Conservation (phyloP, 345 rosid species). For the Lenwebbia sp. region DNA sequence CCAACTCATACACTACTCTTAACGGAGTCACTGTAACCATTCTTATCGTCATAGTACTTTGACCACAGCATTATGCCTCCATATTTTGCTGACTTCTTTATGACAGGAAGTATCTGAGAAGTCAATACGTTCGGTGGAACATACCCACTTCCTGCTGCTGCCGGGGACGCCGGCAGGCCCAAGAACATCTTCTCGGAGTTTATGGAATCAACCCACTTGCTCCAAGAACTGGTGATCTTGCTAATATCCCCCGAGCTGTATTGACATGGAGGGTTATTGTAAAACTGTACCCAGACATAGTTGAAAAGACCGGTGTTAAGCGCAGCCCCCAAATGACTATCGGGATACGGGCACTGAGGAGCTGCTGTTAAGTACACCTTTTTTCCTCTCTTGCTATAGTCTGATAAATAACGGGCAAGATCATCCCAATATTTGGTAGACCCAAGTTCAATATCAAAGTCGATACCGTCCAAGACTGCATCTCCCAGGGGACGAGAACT, state of each 20-base stretch:
- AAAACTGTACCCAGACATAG: slow-evolving; percentile 49
- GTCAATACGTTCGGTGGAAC: slow-evolving; percentile 29
- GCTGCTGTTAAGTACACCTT: slow-evolving; percentile 51
- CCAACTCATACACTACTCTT: slow-evolving; percentile 19
- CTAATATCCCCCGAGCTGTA: slow-evolving; percentile 20
- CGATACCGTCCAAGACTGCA: slow-evolving; percentile 45
- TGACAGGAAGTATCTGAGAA: slow-evolving; percentile 26
- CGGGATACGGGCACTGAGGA: slow-evolving; percentile 60
- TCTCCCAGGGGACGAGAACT: slow-evolving; percentile 32
- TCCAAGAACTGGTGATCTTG: slow-evolving; percentile 32
- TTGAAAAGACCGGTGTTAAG: slow-evolving; percentile 40
- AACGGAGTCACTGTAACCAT: slow-evolving; percentile 35
- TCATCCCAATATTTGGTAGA: slow-evolving; percentile 27
- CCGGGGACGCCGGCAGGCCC: slow-evolving; percentile 52
- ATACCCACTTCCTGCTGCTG: slow-evolving; percentile 45
- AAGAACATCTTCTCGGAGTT: slow-evolving; percentile 18
- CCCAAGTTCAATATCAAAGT: slow-evolving; percentile 43
- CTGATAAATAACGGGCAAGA: slow-evolving; percentile 26
- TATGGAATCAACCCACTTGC: slow-evolving; percentile 34
- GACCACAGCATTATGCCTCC: slow-evolving; percentile 66
- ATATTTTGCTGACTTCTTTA: slow-evolving; percentile 31
- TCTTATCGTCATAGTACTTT: slow-evolving; percentile 33
- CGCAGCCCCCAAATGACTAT: slow-evolving; percentile 31
- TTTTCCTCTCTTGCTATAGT: slow-evolving; percentile 10
- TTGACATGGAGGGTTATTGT: slow-evolving; percentile 47